Percentiles rank a stretch among this genome's conserved stretches.
phyloP scores from a whole-genome alignment of 768 basidiomycete genomes.

The Phylloporus arenicola region DNA sequence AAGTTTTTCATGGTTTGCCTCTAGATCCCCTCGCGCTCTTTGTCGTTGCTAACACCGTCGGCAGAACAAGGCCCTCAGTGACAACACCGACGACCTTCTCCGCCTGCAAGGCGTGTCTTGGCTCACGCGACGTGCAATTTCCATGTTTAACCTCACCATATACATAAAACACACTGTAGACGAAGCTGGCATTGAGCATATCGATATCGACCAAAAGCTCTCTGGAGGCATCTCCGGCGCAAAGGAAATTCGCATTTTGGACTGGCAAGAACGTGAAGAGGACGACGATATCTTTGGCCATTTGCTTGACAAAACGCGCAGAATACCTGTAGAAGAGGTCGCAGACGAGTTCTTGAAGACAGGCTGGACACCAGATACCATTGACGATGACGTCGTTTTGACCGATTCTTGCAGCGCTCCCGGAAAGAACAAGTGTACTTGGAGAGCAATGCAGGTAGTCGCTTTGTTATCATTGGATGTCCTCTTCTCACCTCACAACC shows the following conservation, averaged over 20 bases:
- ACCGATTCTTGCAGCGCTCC: constrained; percentile 54
- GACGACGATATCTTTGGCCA: constrained; percentile 59
- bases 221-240: constrained; percentile 58
- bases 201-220: constrained; percentile 62
- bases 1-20: constrained; percentile 54
- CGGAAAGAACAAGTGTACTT: constrained; percentile 50
- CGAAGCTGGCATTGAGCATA: constrained; percentile 52
- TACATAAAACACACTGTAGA: constrained; percentile 60
- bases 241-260: constrained; percentile 51
- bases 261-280: constrained; percentile 49
- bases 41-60: not conserved
- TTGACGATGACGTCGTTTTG: constrained; percentile 32
- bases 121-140: constrained; percentile 62
- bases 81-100: constrained; percentile 58
- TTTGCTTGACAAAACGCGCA: constrained; percentile 50
- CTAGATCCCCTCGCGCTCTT: not conserved
- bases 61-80: constrained; percentile 68
- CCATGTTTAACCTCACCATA: constrained; percentile 52
- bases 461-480: constrained; percentile 3
- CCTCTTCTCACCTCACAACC: not conserved
- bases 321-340: constrained; percentile 44
- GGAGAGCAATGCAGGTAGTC: constrained; percentile 60
- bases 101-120: constrained; percentile 68
- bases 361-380: constrained; percentile 41
- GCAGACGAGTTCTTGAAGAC: constrained; percentile 38